A percentile compares a stretch with the other conserved stretches of the same genome.
These are phyloP conservation scores for Clarireedia monteithiana DNA, from an alignment of 2,329 filamentous ascomycete genomes.

Conservation along the genomic window DNA sequence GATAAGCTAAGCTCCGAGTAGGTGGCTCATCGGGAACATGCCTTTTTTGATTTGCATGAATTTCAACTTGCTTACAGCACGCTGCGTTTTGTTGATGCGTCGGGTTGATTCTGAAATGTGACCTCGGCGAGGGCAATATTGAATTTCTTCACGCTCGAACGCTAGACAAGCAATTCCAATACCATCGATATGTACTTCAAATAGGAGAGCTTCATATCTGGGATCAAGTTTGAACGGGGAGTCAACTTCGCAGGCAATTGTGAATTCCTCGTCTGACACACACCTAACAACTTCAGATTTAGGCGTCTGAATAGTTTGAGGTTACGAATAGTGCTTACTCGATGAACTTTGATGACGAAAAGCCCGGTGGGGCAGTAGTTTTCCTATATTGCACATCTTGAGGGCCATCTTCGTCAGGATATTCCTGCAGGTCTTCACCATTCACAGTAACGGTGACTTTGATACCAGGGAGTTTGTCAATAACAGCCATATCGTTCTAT, in stretches of 20 bases:
- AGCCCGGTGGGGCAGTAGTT: neutral
- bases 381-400: neutral
- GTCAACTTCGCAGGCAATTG: conserved; percentile 9
- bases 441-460: conserved; percentile 16
- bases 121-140: neutral
- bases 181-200: conserved; percentile 16
- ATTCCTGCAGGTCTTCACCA: conserved; percentile 15
- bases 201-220: conserved; percentile 7
- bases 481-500: conserved; percentile 17
- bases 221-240: conserved; percentile 8
- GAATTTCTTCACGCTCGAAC: neutral
- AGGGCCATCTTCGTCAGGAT: conserved; percentile 11
- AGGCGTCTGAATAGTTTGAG: neutral
- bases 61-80: neutral
- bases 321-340: neutral
- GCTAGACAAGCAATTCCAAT: neutral
- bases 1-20: neutral
- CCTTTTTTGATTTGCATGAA: neutral
- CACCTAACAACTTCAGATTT: conserved; percentile 10
- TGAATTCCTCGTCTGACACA: conserved; percentile 12
- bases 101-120: neutral
- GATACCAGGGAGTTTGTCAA: conserved; percentile 16
- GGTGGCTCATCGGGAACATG: neutral
- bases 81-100: neutral
- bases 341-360: conserved; percentile 10